These are phyloP conservation scores for Phaffia tasmanica DNA, from an alignment of 768 basidiomycete genomes.

Conservation along the genomic window DNA sequence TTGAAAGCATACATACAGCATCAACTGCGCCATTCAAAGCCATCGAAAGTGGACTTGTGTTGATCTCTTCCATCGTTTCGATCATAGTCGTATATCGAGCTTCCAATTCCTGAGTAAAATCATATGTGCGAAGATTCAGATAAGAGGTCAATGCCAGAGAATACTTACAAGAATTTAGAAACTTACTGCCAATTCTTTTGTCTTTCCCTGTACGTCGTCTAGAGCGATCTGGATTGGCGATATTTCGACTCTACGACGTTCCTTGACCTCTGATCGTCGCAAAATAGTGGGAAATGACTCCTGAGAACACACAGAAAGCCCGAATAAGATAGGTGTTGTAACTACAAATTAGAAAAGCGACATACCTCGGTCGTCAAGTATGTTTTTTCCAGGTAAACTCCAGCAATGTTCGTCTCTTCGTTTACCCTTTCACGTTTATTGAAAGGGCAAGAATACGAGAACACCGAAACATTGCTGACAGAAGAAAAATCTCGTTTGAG, in stretches of 20 bases:
- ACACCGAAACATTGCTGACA: slow-evolving; percentile 59
- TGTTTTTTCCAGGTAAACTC: slow-evolving; percentile 73
- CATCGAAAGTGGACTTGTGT: slow-evolving; percentile 75
- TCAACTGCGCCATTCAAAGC: slow-evolving; percentile 78
- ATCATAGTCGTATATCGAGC: slow-evolving; percentile 64
- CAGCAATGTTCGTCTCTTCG: slow-evolving; percentile 34
- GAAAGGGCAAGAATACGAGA: slow-evolving; percentile 62
- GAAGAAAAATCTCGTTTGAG: slow-evolving; percentile 7
- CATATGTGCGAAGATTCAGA: background rate
- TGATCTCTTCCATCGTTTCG: slow-evolving; percentile 50
- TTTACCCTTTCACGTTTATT: slow-evolving; percentile 42
- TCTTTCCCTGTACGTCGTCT: slow-evolving; percentile 66
- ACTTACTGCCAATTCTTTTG: slow-evolving; percentile 50
- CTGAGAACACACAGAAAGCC: background rate
- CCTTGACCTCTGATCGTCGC: slow-evolving; percentile 73
- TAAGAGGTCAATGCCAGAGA: background rate
- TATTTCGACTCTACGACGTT: slow-evolving; percentile 58
- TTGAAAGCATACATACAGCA: slow-evolving; percentile 42
- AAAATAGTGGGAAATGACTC: slow-evolving; percentile 60
- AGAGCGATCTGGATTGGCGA: slow-evolving; percentile 77
- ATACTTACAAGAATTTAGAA: background rate
- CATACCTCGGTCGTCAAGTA: slow-evolving; percentile 31
- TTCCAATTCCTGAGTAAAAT: slow-evolving; percentile 44
- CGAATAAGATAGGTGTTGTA: too few species aligned
- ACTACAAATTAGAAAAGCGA: too few species aligned